phyloP scores from a whole-genome alignment of 495 filamentous ascomycete genomes.

The Penicillium diatomitis region DNA sequence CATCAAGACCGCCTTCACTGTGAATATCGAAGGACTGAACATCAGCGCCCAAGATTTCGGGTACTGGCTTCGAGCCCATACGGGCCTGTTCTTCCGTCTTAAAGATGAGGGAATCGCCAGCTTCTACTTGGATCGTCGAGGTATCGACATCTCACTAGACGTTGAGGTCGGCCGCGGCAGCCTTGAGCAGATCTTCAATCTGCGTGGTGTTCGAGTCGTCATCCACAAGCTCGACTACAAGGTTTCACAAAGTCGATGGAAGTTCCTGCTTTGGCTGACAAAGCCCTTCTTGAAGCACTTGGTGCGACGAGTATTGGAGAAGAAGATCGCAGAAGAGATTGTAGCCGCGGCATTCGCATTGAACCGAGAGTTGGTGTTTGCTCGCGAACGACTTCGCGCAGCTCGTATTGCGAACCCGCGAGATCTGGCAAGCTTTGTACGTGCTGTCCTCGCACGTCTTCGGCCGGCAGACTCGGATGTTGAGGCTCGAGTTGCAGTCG shows the following conservation, averaged over 20 bases:
- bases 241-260: conserved; percentile 64
- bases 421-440: conserved; percentile 70
- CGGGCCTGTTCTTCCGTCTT: conserved; percentile 55
- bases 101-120: conserved; percentile 76
- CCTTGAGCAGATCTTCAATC: conserved; percentile 70
- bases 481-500: conserved; percentile 58
- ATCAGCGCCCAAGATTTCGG: conserved; percentile 78
- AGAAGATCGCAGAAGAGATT: conserved; percentile 64
- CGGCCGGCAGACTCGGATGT: conserved; percentile 67
- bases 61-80: conserved; percentile 64
- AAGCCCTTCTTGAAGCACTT: conserved; percentile 78
- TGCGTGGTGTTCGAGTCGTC: conserved; percentile 63
- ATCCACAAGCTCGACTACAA: conserved; percentile 83
- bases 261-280: conserved; percentile 68
- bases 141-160: conserved; percentile 77
- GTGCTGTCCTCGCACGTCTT: conserved; percentile 67
- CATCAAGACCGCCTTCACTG: conserved; percentile 59
- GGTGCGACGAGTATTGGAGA: conserved; percentile 69
- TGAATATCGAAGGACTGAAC: conserved; percentile 72
- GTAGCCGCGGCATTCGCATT: conserved; percentile 56
- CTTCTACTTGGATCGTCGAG: conserved; percentile 74
- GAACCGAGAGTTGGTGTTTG: conserved; percentile 80
- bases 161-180: conserved; percentile 67
- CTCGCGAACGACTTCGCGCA: conserved; percentile 75
- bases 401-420: conserved; percentile 74